Percentiles rank a stretch among this genome's conserved stretches.
Conservation (phyloP, 805 yeast species). For the Wickerhamiella brachini region DNA sequence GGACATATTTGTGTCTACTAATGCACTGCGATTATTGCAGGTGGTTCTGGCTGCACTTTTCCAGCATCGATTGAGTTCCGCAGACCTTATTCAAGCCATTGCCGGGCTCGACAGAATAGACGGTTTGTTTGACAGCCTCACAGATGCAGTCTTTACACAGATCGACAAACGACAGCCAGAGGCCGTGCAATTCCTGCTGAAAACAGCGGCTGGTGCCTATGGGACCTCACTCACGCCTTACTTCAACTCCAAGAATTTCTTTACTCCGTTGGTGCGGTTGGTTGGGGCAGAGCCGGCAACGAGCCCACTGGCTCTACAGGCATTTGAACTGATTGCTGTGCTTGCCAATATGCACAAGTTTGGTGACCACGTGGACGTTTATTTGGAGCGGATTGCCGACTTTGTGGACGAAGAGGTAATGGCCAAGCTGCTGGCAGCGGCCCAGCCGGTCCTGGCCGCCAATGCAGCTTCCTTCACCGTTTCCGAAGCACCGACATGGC, state of each 20-base stretch:
- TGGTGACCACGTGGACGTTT: slow-evolving; percentile 25
- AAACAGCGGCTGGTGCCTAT: slow-evolving; percentile 21
- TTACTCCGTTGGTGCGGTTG: slow-evolving; percentile 24
- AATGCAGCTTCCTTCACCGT: background rate
- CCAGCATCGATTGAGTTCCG: slow-evolving; percentile 18
- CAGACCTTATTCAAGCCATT: slow-evolving; percentile 23
- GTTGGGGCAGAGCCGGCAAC: slow-evolving; percentile 18
- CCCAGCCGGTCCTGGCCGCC: slow-evolving; percentile 17
- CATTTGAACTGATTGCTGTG: slow-evolving; percentile 25
- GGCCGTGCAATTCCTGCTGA: slow-evolving; percentile 13
- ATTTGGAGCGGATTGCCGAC: slow-evolving; percentile 26
- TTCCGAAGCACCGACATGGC: background rate
- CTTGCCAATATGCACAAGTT: slow-evolving; percentile 25
- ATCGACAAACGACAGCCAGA: slow-evolving; percentile 5
- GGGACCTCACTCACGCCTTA: slow-evolving; percentile 24
- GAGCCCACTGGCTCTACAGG: slow-evolving; percentile 20
- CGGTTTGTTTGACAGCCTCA: slow-evolving; percentile 19
- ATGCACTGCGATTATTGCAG: slow-evolving; percentile 7
- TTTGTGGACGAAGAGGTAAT: slow-evolving; percentile 27
- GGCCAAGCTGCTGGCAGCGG: slow-evolving; percentile 19
- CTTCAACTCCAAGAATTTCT: slow-evolving; percentile 26
- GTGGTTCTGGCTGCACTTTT: slow-evolving; percentile 7
- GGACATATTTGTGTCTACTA: slow-evolving; percentile 5
- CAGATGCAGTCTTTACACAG: slow-evolving; percentile 16
- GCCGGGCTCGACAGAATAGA: slow-evolving; percentile 27